Evolutionary conservation across 257 asterid genomes (phyloP).

Genomic region (Gentiana straminea): DNA sequence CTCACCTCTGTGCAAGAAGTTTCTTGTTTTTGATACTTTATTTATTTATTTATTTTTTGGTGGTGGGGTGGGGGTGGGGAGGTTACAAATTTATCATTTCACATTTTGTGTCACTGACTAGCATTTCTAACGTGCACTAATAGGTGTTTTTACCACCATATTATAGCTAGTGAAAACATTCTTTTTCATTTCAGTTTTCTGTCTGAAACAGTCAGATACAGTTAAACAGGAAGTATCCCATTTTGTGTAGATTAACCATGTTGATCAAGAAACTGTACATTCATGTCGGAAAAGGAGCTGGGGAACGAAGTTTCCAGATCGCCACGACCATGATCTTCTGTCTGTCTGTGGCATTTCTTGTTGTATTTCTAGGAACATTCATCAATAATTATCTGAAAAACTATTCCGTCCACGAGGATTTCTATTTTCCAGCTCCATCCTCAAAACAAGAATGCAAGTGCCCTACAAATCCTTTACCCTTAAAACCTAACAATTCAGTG

Average conservation of each 20-base stretch:
- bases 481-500: slow-evolving; percentile 6
- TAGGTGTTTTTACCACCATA: neutral
- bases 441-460: slow-evolving; percentile 13
- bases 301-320: slow-evolving; percentile 34
- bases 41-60: too few species aligned
- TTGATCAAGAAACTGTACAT: slow-evolving; percentile 24
- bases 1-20: too few species aligned
- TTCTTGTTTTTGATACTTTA: too few species aligned
- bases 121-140: neutral
- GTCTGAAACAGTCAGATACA: neutral
- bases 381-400: slow-evolving; percentile 42
- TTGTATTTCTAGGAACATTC: slow-evolving; percentile 37
- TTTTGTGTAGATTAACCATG: slow-evolving; percentile 11
- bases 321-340: slow-evolving; percentile 36
- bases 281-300: slow-evolving; percentile 26
- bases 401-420: slow-evolving; percentile 40
- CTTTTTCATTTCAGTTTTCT: too few species aligned
- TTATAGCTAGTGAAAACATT: slow-evolving; percentile 1
- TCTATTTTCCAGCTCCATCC: slow-evolving; percentile 26
- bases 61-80: too few species aligned
- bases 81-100: neutral
- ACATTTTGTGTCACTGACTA: neutral
- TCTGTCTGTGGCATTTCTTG: slow-evolving; percentile 33
- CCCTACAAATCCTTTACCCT: slow-evolving; percentile 11
- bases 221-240: slow-evolving; percentile 1